Evolutionary conservation across 2,329 filamentous ascomycete genomes (phyloP), one percentile per base, ranked within the genome.

Genomic region (Aspergillus brasiliensis): DNA sequence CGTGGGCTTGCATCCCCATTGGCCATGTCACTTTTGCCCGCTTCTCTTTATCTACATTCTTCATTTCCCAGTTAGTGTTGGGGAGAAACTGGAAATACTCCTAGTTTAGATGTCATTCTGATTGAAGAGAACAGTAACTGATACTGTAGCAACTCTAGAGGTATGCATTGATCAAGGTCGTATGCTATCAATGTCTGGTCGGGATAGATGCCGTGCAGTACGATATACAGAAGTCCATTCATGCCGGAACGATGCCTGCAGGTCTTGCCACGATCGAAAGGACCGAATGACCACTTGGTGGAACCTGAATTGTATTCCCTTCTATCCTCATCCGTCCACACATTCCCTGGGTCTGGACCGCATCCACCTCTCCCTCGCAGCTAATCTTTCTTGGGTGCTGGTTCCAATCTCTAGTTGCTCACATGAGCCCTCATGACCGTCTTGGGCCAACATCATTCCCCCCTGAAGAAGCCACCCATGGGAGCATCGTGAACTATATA

Each of bases 391-490:
- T 57, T 59, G 47, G 59, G 49, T 23, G 37, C 44, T 40, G 51
- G 37, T 56, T 48, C 59, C 51, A 61, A 44, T 57, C 62, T 62
- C 44, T 51, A n/a, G 19, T 27, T 63, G 65, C 51, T 63, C 65
- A 65, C 65, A 66, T 68, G 66, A 68, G 63, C 46, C 60, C 60
- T 60, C 57, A 60, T 57, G 59, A 49, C 51, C 46, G 11, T 51
- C 47, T 49, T n/a, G 48, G 38, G 17, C 47, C 51, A 49, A 57
- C 23, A 21, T 27, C 31, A 57, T 27, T 52, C 25, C 19, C 40
- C 37, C 51, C 56, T 53, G 25, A 23, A 34, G 28, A 34, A 38
- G 53, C 28, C 54, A 46, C 37, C 47, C 47, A 21, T 23, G 34
- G 25, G 46, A 23, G 13, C 44, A 63, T 59, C 44, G 59, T 61